Evolutionary conservation across 2,329 filamentous ascomycete species (phyloP), one percentile per base, ranked within the genome.

Genomic region (Apiospora koreana): DNA sequence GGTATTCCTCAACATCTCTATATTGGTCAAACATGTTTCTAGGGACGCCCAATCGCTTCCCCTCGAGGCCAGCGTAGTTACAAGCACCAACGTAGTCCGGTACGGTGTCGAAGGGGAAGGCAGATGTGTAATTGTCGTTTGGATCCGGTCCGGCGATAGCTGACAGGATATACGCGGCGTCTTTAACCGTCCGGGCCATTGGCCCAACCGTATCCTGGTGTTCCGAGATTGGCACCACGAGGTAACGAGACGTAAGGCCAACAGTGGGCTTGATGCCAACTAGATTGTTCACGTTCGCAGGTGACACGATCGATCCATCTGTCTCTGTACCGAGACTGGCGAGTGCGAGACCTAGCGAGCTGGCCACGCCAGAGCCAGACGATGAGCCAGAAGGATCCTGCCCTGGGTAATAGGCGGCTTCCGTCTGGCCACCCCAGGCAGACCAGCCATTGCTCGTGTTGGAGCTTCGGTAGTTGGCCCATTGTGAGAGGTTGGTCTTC

Each of bases 251-350:
- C 0, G 87, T 92, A 3, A 93, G 81, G 0, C 91, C 91, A 1
- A 92, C 88, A 0, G 89, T 91, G 1, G 91, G 89, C 76, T 91
- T 91, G 77, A 93, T 89, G 1, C 89, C 91, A 0, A 92, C 90
- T 1, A 92, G 72, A 68, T 91, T 90, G 78, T 88, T 91, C 1
- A 74, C 69, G 35, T 78, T 72, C 1, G 82, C 76, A 0, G 91
- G 91, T 5, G 82, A 84, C 1, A 92, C 74, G 66, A 93, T 91
- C 18, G 87, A 91, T 2, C 89, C 90, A 71, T 84, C 84, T 0
- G 91, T 92, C 77, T 91, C 91, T 0, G 89, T 88, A 1, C 90
- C 90, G 2, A 92, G 77, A 16, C 85, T 75, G 10, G 86, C 89
- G 67, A 87, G 80, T 0, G 88, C 87, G 2, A 93, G 82, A 0